phyloP scores from a whole-genome alignment of 768 basidiomycete species.

The Royoungia palumana region DNA sequence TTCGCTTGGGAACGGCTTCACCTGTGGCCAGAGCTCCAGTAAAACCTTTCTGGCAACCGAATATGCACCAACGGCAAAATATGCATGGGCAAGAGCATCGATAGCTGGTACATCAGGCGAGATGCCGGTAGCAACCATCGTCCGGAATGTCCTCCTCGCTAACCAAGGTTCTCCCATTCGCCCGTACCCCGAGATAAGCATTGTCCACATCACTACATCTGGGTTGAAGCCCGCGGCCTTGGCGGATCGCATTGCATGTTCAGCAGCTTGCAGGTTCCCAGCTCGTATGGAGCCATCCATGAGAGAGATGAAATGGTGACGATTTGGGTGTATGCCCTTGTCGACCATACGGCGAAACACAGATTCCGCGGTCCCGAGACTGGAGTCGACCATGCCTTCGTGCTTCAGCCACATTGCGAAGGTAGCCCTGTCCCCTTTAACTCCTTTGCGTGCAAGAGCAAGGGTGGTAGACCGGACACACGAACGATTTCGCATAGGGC shows the following conservation, averaged over 20 bases:
- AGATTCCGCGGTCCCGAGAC: constrained; percentile 49
- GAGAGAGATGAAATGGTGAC: constrained; percentile 69
- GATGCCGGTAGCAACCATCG: constrained; percentile 61
- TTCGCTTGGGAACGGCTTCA: constrained; percentile 57
- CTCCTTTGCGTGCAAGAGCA: constrained; percentile 44
- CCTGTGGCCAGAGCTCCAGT: constrained; percentile 59
- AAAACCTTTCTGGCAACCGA: constrained; percentile 51
- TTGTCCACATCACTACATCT: constrained; percentile 71
- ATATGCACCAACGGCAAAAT: constrained; percentile 54
- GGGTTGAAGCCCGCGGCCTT: constrained; percentile 48
- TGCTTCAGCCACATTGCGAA: constrained; percentile 61
- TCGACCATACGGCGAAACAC: constrained; percentile 58
- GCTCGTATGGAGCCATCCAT: constrained; percentile 66
- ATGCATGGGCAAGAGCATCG: constrained; percentile 68
- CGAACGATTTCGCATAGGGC: constrained; percentile 27
- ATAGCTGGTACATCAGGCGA: constrained; percentile 68
- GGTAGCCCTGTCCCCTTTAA: constrained; percentile 56
- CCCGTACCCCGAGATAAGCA: constrained; percentile 69
- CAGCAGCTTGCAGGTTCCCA: constrained; percentile 60
- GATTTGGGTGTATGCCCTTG: constrained; percentile 68
- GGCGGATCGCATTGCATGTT: constrained; percentile 53
- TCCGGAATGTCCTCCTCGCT: constrained; percentile 54
- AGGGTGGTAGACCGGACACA: constrained; percentile 42
- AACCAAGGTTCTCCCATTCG: constrained; percentile 51
- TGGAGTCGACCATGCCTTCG: constrained; percentile 51